Conservation (phyloP, 768 basidiomycete genomes). For the Porphyrellus cyaneotinctus region DNA sequence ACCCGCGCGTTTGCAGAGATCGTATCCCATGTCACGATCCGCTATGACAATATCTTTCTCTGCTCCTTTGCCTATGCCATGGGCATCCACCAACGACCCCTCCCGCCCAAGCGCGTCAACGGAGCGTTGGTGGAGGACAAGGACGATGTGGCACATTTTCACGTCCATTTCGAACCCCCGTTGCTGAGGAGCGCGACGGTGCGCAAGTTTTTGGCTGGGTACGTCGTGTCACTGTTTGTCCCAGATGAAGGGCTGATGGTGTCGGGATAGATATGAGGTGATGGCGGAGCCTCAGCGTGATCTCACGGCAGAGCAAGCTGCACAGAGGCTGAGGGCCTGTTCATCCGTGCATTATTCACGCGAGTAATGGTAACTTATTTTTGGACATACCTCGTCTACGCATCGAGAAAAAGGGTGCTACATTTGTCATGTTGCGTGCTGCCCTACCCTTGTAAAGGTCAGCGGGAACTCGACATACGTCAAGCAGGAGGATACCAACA, state of each 20-base stretch:
- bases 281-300: constrained; percentile 91
- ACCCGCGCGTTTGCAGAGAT: constrained; percentile 60
- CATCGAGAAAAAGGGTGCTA: too few species aligned
- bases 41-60: constrained; percentile 76
- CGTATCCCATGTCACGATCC: constrained; percentile 58
- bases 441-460: too few species aligned
- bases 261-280: constrained; percentile 65
- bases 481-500: too few species aligned
- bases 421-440: too few species aligned
- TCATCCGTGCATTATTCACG: constrained; percentile 56
- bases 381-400: too few species aligned
- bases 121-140: constrained; percentile 33
- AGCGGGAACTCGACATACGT: too few species aligned
- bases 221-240: constrained; percentile 21
- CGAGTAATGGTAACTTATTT: background rate
- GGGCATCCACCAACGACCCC: constrained; percentile 86
- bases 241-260: background rate
- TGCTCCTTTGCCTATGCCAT: constrained; percentile 93
- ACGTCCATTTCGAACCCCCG: constrained; percentile 85
- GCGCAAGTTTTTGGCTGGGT: constrained; percentile 90
- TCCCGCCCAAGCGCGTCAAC: constrained; percentile 38
- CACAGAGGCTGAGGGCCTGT: constrained; percentile 52
- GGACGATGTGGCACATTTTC: constrained; percentile 68
- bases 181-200: constrained; percentile 77
- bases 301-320: constrained; percentile 86